phyloP scores from a whole-genome alignment of 345 rosid species.

The Syzygium aqueum region DNA sequence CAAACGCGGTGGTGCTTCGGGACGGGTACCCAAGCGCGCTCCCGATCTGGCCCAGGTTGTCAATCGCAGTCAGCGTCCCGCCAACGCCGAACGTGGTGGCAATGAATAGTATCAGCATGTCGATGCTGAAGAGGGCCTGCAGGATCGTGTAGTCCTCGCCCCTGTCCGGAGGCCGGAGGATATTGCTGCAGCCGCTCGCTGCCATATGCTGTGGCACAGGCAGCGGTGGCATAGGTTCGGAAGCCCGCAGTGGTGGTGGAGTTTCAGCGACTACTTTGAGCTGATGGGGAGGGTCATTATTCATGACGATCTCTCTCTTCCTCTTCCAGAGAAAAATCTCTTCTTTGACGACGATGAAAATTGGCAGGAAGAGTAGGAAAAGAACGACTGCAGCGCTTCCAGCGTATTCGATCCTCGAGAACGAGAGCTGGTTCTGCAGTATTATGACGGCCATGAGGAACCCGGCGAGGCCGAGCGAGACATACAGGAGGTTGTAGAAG shows the following conservation, averaged over 20 bases:
- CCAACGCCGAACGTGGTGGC: conserved; percentile 15
- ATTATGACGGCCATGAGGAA: conserved; percentile 23
- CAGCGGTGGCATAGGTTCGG: neutral
- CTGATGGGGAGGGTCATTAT: neutral
- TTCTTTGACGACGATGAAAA: conserved; percentile 12
- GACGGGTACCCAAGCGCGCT: conserved; percentile 6
- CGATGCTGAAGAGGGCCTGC: conserved; percentile 16
- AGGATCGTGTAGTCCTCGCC: conserved; percentile 19
- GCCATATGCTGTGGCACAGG: neutral
- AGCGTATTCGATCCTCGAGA: conserved; percentile 8
- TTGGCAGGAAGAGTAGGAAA: conserved; percentile 13
- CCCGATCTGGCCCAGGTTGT: conserved; percentile 15
- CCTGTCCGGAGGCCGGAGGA: conserved; percentile 9
- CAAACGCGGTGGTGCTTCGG: conserved; percentile 7
- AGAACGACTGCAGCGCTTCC: conserved; percentile 7
- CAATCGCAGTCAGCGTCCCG: conserved; percentile 13
- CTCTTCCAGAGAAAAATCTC: conserved; percentile 7
- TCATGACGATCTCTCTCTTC: neutral
- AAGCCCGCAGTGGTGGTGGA: neutral
- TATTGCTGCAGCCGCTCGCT: neutral
- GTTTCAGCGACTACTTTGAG: conserved; percentile 3
- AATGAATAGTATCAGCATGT: conserved; percentile 14
- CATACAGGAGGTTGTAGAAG: conserved; percentile 19
- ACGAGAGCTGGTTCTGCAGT: conserved; percentile 14
- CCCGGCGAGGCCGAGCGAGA: conserved; percentile 24